Evolutionary conservation across 306 rosid species (phyloP).

Genomic region (Senna siamea): DNA sequence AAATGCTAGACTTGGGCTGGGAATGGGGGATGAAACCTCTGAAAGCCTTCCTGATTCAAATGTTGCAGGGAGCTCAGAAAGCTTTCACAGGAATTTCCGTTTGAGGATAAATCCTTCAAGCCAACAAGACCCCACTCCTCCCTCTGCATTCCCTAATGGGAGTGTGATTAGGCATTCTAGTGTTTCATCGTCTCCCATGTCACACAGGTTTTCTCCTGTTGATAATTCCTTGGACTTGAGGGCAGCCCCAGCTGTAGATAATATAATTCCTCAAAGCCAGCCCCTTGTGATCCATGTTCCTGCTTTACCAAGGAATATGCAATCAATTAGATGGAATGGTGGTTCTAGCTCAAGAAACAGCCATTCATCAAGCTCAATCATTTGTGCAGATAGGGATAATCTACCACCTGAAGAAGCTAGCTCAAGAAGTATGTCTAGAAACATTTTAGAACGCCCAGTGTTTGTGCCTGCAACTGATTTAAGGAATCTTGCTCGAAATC

Average conservation of each 20-base stretch:
- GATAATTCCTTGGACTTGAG: constrained; percentile 61
- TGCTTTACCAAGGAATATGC: constrained; percentile 65
- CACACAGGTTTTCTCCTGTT: constrained; percentile 56
- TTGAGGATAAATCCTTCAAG: constrained; percentile 61
- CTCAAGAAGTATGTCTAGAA: constrained; percentile 65
- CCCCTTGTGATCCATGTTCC: constrained; percentile 63
- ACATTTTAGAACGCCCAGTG: constrained; percentile 60
- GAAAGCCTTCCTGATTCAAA: constrained; percentile 55
- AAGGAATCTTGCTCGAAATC: constrained; percentile 60
- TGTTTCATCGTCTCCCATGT: constrained; percentile 51
- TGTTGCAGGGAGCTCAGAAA: constrained; percentile 50
- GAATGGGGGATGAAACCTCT: constrained; percentile 53
- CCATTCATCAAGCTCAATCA: constrained; percentile 52
- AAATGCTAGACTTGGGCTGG: constrained; percentile 57
- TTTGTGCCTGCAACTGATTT: constrained; percentile 68
- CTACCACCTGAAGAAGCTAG: constrained; percentile 51
- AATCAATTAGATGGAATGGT: constrained; percentile 68
- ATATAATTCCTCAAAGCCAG: constrained; percentile 58
- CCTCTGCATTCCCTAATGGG: constrained; percentile 48
- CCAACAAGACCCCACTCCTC: constrained; percentile 49
- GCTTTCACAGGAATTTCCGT: constrained; percentile 70
- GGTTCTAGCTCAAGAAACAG: constrained; percentile 65
- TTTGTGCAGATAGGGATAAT: constrained; percentile 56
- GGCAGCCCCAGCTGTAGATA: constrained; percentile 54
- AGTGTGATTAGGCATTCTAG: constrained; percentile 58